Conservation (phyloP, 148 eudicot genomes). For the Selenicereus undatus region DNA sequence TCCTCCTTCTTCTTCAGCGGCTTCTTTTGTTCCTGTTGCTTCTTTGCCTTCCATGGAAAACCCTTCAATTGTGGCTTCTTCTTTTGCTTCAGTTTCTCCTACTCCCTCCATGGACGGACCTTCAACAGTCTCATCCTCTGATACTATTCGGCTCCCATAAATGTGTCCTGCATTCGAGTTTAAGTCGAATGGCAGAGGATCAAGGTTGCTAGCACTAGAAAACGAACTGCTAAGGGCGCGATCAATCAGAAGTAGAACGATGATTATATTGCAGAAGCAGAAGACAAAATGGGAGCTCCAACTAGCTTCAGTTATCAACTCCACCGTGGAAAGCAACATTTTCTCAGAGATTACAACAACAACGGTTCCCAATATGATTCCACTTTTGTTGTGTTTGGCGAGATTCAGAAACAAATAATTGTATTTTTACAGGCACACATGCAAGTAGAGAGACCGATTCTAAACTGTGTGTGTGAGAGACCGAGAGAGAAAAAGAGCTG, state of each 20-base stretch:
- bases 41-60: neutral
- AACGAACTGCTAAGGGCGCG: slow-evolving; percentile 14
- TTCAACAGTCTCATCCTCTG: neutral
- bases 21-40: neutral
- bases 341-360: neutral
- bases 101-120: neutral
- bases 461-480: no score
- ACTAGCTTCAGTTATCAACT: slow-evolving; percentile 43
- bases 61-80: neutral
- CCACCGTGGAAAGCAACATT: slow-evolving; percentile 44
- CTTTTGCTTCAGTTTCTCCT: neutral
- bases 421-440: no score
- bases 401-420: no score
- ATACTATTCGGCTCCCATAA: neutral
- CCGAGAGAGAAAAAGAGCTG: neutral
- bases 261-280: slow-evolving; percentile 66
- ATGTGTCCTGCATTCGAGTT: neutral
- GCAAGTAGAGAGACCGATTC: no score
- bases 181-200: neutral
- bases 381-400: no score
- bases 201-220: neutral
- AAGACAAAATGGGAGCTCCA: slow-evolving; percentile 47
- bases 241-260: slow-evolving; percentile 45
- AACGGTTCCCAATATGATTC: no score
- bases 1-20: neutral